These are phyloP conservation scores for Coprinopsis sp. DNA, from an alignment of 768 basidiomycete genomes.

Conservation along the genomic window DNA sequence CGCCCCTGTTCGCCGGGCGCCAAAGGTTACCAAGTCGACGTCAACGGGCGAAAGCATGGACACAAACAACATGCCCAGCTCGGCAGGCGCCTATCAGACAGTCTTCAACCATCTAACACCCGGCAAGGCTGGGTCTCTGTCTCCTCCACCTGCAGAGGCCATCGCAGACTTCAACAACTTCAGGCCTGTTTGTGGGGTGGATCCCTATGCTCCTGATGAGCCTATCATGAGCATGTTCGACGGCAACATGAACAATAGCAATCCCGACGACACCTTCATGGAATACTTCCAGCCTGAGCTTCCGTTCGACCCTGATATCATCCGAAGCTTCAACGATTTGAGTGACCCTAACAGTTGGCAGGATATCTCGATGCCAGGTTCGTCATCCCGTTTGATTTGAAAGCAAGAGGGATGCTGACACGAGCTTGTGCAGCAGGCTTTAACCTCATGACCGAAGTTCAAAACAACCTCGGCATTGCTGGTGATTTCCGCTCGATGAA, in stretches of 20 bases:
- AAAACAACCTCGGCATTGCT: conserved; percentile 36
- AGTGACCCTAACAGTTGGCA: conserved; percentile 51
- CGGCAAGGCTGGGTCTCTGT: conserved; percentile 32
- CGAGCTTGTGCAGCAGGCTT: conserved; percentile 23
- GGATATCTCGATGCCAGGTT: conserved; percentile 52
- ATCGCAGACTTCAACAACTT: conserved; percentile 46
- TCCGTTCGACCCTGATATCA: conserved; percentile 53
- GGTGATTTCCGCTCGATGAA: conserved; percentile 19
- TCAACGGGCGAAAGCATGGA: conserved; percentile 8
- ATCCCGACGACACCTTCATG: conserved; percentile 12
- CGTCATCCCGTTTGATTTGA: conserved; percentile 15
- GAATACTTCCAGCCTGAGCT: conserved; percentile 51
- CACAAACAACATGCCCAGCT: conserved; percentile 6
- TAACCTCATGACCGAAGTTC: conserved; percentile 37
- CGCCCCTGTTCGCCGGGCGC: conserved; percentile 13
- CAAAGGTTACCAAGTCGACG: conserved; percentile 8
- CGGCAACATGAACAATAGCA: not conserved
- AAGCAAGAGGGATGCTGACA: conserved; percentile 1
- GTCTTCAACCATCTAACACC: conserved; percentile 34
- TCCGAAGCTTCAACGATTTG: conserved; percentile 59
- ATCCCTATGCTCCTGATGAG: conserved; percentile 17
- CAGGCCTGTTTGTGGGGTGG: conserved; percentile 19
- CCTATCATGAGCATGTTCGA: conserved; percentile 19
- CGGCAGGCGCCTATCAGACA: conserved; percentile 10
- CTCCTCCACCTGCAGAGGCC: conserved; percentile 41